Evolutionary conservation across 2,329 filamentous ascomycete genomes (phyloP).

Genomic region (Penicillium sp.): DNA sequence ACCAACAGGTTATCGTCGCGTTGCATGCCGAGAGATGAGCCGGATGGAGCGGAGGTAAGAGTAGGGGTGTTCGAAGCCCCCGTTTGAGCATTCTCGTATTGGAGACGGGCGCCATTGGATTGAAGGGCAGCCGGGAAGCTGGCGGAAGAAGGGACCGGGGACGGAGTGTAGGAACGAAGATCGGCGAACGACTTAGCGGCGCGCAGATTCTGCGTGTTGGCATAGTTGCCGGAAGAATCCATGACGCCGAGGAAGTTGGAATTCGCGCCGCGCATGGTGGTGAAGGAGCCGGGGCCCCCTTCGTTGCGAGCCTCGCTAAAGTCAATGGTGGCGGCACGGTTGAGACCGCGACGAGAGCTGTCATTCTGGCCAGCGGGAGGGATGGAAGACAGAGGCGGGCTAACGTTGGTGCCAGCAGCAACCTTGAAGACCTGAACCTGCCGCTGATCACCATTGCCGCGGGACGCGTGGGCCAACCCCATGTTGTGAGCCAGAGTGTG

Average conservation of each 20-base stretch:
- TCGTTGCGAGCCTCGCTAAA: slow-evolving; percentile 79
- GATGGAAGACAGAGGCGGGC: slow-evolving; percentile 59
- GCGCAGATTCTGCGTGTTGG: slow-evolving; percentile 72
- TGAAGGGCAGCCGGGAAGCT: slow-evolving; percentile 71
- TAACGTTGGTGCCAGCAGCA: slow-evolving; percentile 51
- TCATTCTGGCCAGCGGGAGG: slow-evolving; percentile 65
- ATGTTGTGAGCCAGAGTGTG: slow-evolving; percentile 95
- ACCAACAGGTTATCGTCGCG: slow-evolving; percentile 58
- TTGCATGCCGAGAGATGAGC: slow-evolving; percentile 45
- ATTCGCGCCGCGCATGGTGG: slow-evolving; percentile 68
- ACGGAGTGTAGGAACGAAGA: slow-evolving; percentile 88
- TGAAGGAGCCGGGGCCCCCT: slow-evolving; percentile 62
- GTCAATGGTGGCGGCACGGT: slow-evolving; percentile 93
- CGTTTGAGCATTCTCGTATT: slow-evolving; percentile 55
- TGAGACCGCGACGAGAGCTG: slow-evolving; percentile 75
- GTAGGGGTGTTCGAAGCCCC: slow-evolving; percentile 62
- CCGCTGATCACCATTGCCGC: slow-evolving; percentile 78
- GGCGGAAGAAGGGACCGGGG: slow-evolving; percentile 81
- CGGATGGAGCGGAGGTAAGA: slow-evolving; percentile 57
- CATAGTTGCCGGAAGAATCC: slow-evolving; percentile 66
- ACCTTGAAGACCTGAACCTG: slow-evolving; percentile 80
- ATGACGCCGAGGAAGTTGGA: slow-evolving; percentile 77
- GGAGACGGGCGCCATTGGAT: slow-evolving; percentile 59
- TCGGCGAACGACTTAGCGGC: slow-evolving; percentile 97
- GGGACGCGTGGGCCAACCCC: slow-evolving; percentile 84